Percentiles rank a stretch among this genome's conserved stretches.
phyloP scores from a whole-genome alignment of 202 grass and related monocot genomes.

The Setaria viridis region DNA sequence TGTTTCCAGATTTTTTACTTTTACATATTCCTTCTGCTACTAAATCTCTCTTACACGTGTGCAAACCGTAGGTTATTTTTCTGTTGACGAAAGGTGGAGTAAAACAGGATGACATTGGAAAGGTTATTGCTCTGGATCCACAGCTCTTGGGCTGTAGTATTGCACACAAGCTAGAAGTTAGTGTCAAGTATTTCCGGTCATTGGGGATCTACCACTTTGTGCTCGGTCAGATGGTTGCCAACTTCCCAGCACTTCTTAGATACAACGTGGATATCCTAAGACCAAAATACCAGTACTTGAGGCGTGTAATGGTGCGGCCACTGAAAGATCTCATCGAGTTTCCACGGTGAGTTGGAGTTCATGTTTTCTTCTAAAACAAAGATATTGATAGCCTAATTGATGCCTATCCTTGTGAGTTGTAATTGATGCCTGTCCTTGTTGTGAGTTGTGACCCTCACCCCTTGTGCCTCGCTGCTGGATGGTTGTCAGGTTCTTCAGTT shows the following conservation, averaged over 20 bases:
- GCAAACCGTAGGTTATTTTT: constrained; percentile 70
- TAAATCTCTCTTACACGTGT: constrained; percentile 36
- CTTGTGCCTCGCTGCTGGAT: not conserved
- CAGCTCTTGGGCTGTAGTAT: constrained; percentile 95
- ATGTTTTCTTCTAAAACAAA: not conserved
- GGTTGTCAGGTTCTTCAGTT: constrained; percentile 86
- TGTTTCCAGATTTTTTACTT: constrained; percentile 10
- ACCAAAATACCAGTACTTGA: constrained; percentile 88
- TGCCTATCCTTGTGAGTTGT: not conserved
- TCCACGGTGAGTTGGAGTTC: constrained; percentile 59
- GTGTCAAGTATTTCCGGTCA: constrained; percentile 87
- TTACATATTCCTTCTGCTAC: not conserved
- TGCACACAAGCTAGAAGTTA: constrained; percentile 79
- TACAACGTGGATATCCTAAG: constrained; percentile 79
- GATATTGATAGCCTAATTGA: not conserved
- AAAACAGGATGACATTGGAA: constrained; percentile 75
- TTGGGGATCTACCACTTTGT: constrained; percentile 74
- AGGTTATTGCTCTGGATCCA: constrained; percentile 89
- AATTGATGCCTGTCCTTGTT: too few relatives aligned
- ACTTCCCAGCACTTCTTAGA: constrained; percentile 89
- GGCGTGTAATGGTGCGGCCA: constrained; percentile 90
- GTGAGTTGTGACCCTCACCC: too few relatives aligned
- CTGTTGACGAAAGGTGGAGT: constrained; percentile 86
- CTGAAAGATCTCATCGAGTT: constrained; percentile 88
- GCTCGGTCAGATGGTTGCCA: constrained; percentile 81